phyloP scores from a whole-genome alignment of 139 green algal genomes.

The Edaphochlamys debaryana region DNA sequence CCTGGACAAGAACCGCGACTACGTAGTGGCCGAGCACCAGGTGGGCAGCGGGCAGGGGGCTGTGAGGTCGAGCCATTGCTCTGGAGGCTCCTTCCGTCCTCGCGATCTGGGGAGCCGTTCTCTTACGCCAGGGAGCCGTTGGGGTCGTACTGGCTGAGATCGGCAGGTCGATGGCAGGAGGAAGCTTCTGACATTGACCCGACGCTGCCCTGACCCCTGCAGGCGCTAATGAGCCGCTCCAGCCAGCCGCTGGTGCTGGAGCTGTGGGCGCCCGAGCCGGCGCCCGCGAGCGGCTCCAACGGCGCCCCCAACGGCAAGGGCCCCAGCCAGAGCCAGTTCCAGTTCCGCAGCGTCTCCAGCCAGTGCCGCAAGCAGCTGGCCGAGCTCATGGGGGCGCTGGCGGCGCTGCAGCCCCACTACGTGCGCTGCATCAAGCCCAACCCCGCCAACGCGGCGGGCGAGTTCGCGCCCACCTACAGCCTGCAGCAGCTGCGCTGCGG shows the following conservation, averaged over 20 bases:
- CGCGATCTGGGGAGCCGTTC: too few relatives aligned
- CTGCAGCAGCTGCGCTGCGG: conserved; percentile 97
- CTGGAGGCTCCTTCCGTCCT: too few relatives aligned
- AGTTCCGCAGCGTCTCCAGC: conserved; percentile 85
- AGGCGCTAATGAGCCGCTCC: conserved; percentile 73
- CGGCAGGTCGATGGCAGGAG: too few relatives aligned
- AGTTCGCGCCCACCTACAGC: conserved; percentile 84
- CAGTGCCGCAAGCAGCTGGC: conserved; percentile 95
- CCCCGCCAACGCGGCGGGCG: conserved; percentile 68
- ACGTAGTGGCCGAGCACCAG: conserved; percentile 95
- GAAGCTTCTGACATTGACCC: too few relatives aligned
- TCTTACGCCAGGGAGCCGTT: too few relatives aligned
- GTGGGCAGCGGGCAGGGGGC: too few relatives aligned
- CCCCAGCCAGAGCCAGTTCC: conserved; percentile 61
- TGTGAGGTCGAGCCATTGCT: too few relatives aligned
- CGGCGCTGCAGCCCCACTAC: conserved; percentile 95
- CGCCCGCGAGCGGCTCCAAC: neutral
- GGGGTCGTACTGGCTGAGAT: too few relatives aligned
- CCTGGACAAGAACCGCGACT: conserved; percentile 88
- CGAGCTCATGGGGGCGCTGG: conserved; percentile 93
- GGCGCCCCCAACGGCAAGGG: neutral
- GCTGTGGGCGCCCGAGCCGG: conserved; percentile 49
- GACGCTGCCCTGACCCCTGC: too few relatives aligned
- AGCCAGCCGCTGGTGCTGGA: conserved; percentile 63
- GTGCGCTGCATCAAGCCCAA: conserved; percentile 99